Evolutionary conservation across 2,329 filamentous ascomycete genomes (phyloP).

Genomic region (Phyllosticta citribraziliensis): DNA sequence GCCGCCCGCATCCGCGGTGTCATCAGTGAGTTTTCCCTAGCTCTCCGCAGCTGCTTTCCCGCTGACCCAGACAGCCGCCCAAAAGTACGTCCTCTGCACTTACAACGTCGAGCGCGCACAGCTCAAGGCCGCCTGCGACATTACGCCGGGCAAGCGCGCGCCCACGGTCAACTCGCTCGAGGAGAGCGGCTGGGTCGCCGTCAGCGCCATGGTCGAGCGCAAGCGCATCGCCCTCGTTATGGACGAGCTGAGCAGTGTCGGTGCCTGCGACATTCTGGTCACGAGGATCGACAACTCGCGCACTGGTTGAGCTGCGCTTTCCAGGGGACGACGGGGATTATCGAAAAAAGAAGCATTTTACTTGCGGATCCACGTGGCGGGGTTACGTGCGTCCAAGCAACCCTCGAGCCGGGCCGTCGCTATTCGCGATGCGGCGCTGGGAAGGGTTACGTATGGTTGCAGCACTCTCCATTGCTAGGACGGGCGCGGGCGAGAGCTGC

Average conservation of each 20-base stretch:
- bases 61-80: slow-evolving; percentile 49
- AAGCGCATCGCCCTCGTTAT: slow-evolving; percentile 76
- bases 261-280: slow-evolving; percentile 78
- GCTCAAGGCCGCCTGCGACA: slow-evolving; percentile 57
- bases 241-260: slow-evolving; percentile 68
- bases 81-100: slow-evolving; percentile 88
- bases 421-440: too few relatives aligned
- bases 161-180: slow-evolving; percentile 87
- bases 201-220: slow-evolving; percentile 86
- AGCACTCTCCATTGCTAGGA: too few relatives aligned
- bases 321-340: too few relatives aligned
- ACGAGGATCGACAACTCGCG: slow-evolving; percentile 76
- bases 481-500: too few relatives aligned
- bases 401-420: too few relatives aligned
- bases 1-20: slow-evolving; percentile 81
- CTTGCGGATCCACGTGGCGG: too few relatives aligned
- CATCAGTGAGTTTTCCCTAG: slow-evolving; percentile 52
- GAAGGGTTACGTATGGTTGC: too few relatives aligned
- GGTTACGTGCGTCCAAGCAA: too few relatives aligned
- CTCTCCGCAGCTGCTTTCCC: slow-evolving; percentile 11
- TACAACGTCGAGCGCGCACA: slow-evolving; percentile 77
- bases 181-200: slow-evolving; percentile 85
- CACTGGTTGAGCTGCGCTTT: neutral
- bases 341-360: too few relatives aligned
- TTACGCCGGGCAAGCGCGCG: slow-evolving; percentile 89